phyloP scores from a whole-genome alignment of 2,329 filamentous ascomycete species.

The Fusarium sp. region DNA sequence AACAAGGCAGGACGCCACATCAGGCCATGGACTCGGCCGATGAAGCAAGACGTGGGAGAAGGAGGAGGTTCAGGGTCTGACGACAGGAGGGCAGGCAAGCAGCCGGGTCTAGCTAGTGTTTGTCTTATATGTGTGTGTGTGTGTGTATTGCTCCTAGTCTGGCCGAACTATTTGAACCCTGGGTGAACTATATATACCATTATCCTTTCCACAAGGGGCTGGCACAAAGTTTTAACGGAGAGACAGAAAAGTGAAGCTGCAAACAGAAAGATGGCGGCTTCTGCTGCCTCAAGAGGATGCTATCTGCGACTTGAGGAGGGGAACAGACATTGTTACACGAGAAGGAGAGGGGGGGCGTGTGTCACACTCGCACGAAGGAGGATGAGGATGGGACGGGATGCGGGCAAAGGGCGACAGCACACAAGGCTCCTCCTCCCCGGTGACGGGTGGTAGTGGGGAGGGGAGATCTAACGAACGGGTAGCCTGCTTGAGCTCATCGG shows the following conservation, averaged over 20 bases:
- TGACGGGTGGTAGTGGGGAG: slow-evolving; percentile 5
- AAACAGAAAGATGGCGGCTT: neutral
- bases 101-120: neutral
- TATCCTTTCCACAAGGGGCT: neutral
- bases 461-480: slow-evolving; percentile 44
- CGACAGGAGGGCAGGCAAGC: neutral
- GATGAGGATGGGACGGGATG: slow-evolving; percentile 23
- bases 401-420: slow-evolving; percentile 8
- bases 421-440: slow-evolving; percentile 13
- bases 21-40: slow-evolving; percentile 19
- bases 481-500: slow-evolving; percentile 45
- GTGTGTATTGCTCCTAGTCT: neutral
- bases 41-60: slow-evolving; percentile 9
- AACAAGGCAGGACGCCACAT: slow-evolving; percentile 25
- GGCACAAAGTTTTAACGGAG: neutral
- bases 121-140: neutral
- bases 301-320: neutral
- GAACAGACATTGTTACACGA: slow-evolving; percentile 10
- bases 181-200: neutral
- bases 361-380: slow-evolving; percentile 7
- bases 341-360: neutral
- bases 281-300: neutral
- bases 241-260: neutral
- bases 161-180: neutral
- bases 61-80: slow-evolving; percentile 8